Evolutionary conservation across 1,284 basidiomycete species (phyloP).

Genomic region (Ceratobasidium sp.): DNA sequence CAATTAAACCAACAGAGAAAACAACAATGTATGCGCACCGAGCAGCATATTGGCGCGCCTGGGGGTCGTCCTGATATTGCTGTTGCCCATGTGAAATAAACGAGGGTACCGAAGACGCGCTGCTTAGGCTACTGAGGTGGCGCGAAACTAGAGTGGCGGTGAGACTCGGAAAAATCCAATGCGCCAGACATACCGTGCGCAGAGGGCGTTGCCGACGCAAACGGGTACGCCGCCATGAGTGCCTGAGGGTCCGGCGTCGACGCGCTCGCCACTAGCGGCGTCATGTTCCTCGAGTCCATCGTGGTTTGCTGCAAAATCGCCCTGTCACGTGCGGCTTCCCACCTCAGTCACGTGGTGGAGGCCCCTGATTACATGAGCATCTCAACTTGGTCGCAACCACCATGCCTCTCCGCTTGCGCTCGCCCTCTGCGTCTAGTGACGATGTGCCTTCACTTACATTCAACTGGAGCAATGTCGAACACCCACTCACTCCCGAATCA

Average conservation of each 20-base stretch:
- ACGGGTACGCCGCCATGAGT: slow-evolving; percentile 44
- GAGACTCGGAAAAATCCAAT: slow-evolving; percentile 9
- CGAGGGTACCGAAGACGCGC: slow-evolving; percentile 43
- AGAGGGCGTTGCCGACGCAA: slow-evolving; percentile 46
- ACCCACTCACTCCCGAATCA: slow-evolving; percentile 30
- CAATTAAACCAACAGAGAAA: slow-evolving; percentile 5
- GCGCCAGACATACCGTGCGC: slow-evolving; percentile 43
- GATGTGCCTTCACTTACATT: slow-evolving; percentile 26
- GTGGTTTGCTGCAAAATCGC: slow-evolving; percentile 29
- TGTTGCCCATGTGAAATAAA: slow-evolving; percentile 43
- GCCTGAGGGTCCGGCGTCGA: slow-evolving; percentile 39
- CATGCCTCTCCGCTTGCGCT: slow-evolving; percentile 37
- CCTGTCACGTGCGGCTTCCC: slow-evolving; percentile 14
- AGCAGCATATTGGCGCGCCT: slow-evolving; percentile 38
- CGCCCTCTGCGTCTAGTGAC: slow-evolving; percentile 26
- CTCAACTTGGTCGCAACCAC: slow-evolving; percentile 22
- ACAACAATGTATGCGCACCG: slow-evolving; percentile 40
- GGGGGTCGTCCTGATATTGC: slow-evolving; percentile 35
- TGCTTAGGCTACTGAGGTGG: slow-evolving; percentile 41
- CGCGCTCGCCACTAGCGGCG: slow-evolving; percentile 41
- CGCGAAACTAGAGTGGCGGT: slow-evolving; percentile 43
- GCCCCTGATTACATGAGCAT: neutral
- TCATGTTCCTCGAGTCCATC: slow-evolving; percentile 38
- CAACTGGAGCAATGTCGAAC: slow-evolving; percentile 39
- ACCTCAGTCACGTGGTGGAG: slow-evolving; percentile 6